Conservation (phyloP, 228 moss, liverwort and hornwort species). For the Sphagnum fallax region DNA sequence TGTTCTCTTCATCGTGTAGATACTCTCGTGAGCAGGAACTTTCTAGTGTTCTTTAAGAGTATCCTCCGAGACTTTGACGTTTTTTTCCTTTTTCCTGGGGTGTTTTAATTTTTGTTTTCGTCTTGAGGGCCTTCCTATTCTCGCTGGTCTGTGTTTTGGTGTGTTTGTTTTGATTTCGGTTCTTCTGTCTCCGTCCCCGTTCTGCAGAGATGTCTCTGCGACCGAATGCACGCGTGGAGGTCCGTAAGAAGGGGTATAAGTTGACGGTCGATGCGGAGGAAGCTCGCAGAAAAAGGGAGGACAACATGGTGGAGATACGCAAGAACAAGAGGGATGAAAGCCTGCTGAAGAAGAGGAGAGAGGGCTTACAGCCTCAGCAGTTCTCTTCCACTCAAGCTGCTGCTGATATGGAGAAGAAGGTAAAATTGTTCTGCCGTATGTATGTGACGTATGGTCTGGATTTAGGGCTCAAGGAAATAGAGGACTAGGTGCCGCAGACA, state of each 20-base stretch:
- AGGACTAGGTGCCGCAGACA: no score
- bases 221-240: conserved; percentile 81
- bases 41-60: no score
- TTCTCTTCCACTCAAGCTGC: conserved; percentile 57
- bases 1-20: no score
- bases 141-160: no score
- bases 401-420: conserved; percentile 87
- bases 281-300: conserved; percentile 87
- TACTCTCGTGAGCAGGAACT: no score
- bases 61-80: no score
- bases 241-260: conserved; percentile 97
- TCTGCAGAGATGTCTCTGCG: conserved; percentile 66
- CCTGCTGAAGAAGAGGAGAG: conserved; percentile 77
- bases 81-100: no score
- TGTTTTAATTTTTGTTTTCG: no score
- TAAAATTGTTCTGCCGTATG: conserved; percentile 9
- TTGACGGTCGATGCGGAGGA: conserved; percentile 85
- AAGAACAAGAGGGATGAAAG: conserved; percentile 87
- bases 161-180: no score
- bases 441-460: neutral
- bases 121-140: no score
- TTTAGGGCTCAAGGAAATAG: no score
- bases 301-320: conserved; percentile 73
- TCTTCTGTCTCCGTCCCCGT: no score
- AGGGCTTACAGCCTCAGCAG: conserved; percentile 84